Conservation (phyloP, 768 basidiomycete species). For the Tricholoma bakamatsutake region DNA sequence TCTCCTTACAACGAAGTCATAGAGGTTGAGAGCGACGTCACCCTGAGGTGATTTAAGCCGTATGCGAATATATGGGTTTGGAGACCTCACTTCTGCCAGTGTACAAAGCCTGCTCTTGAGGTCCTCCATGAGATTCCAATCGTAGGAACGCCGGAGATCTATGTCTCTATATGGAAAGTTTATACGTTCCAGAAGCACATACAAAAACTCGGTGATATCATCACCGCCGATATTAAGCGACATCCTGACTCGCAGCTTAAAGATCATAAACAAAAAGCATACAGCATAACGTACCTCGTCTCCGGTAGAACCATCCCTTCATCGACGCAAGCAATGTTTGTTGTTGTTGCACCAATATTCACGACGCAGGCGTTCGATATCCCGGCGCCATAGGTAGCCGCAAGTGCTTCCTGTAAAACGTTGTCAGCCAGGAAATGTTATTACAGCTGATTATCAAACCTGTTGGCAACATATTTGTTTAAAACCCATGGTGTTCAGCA, state of each 20-base stretch:
- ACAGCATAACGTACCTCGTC: constrained; percentile 55
- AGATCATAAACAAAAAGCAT: constrained; percentile 1
- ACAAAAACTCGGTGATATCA: constrained; percentile 89
- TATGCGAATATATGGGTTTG: neutral
- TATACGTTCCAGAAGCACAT: constrained; percentile 71
- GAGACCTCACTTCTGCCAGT: constrained; percentile 64
- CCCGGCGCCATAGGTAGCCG: constrained; percentile 93
- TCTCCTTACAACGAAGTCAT: constrained; percentile 82
- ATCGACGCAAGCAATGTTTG: constrained; percentile 89
- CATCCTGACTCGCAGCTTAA: constrained; percentile 41
- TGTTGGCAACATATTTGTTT: constrained; percentile 91
- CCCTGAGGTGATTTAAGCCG: constrained; percentile 41
- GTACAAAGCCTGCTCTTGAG: constrained; percentile 83
- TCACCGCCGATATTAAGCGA: constrained; percentile 86
- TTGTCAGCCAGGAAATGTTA: neutral
- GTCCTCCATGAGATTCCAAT: constrained; percentile 91
- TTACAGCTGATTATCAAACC: constrained; percentile 34
- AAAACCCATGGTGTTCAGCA: constrained; percentile 82
- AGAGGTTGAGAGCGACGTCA: constrained; percentile 84
- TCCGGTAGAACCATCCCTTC: constrained; percentile 87
- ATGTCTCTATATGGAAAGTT: constrained; percentile 86
- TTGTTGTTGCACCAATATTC: constrained; percentile 83
- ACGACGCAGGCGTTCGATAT: constrained; percentile 94
- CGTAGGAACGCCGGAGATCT: constrained; percentile 70
- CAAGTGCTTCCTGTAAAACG: constrained; percentile 73